A percentile compares a stretch with the other conserved stretches of the same genome.
These are phyloP conservation scores for Nephromyces sp. DNA, from an alignment of 169 alveolate genomes.

Conservation along the genomic window DNA sequence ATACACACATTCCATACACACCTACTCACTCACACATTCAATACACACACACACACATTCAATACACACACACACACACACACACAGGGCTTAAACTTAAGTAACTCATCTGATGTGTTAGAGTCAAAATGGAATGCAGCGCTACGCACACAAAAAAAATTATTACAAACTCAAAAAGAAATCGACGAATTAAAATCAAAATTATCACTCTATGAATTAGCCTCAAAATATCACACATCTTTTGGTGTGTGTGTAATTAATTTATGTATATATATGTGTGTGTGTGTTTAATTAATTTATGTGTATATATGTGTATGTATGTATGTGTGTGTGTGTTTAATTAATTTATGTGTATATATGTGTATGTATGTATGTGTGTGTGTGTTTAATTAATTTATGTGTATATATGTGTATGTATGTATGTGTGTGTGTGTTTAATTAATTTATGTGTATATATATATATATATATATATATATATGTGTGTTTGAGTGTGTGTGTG, in stretches of 20 bases:
- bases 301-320: not conserved
- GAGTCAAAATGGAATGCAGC: not conserved
- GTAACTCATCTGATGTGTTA: not conserved
- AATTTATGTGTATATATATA: too few relatives aligned
- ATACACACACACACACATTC: too few relatives aligned
- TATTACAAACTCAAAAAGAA: not conserved
- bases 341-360: not conserved
- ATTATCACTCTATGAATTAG: not conserved
- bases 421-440: not conserved
- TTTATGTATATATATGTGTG: too few relatives aligned
- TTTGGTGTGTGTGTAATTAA: too few relatives aligned
- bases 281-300: too few relatives aligned
- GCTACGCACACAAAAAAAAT: not conserved
- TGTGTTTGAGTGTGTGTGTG: not conserved
- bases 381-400: not conserved
- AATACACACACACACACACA: too few relatives aligned
- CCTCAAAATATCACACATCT: not conserved
- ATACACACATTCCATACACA: too few relatives aligned
- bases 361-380: not conserved
- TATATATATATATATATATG: not conserved
- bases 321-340: not conserved
- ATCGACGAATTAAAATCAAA: not conserved
- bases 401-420: not conserved
- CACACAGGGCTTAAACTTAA: too few relatives aligned
- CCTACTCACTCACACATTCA: too few relatives aligned